A percentile compares a stretch with the other conserved stretches of the same genome.
Conservation (phyloP, 805 yeast genomes). For the Candida nonsorbophila region DNA sequence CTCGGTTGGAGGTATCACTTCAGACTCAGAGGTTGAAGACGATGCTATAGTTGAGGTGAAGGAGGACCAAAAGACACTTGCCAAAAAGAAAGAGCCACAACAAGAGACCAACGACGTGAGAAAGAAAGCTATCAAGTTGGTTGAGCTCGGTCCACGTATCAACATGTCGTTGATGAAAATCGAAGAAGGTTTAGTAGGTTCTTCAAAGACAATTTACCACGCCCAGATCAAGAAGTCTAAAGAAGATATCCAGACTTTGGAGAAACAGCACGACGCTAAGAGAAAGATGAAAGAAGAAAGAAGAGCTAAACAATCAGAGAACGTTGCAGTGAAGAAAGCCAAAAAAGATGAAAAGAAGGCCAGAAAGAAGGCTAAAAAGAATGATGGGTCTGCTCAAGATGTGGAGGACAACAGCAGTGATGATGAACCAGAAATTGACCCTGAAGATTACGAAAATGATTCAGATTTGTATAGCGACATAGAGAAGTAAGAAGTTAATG, state of each 20-base stretch:
- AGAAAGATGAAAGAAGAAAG: constrained; percentile 63
- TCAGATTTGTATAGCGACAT: constrained; percentile 42
- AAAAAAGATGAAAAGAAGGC: constrained; percentile 69
- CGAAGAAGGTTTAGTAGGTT: constrained; percentile 81
- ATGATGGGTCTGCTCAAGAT: constrained; percentile 18
- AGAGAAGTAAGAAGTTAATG: constrained; percentile 10
- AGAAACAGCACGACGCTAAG: constrained; percentile 59
- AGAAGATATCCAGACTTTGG: constrained; percentile 56
- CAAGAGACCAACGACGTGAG: constrained; percentile 22
- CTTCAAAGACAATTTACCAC: constrained; percentile 86
- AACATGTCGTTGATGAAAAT: constrained; percentile 72
- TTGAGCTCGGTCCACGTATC: constrained; percentile 91
- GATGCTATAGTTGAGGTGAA: constrained; percentile 70
- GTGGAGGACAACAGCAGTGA: constrained; percentile 16
- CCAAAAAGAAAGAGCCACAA: constrained; percentile 12
- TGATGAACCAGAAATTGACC: constrained; percentile 30
- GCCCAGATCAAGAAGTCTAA: constrained; percentile 59
- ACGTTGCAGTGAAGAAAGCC: constrained; percentile 69
- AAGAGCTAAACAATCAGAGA: constrained; percentile 71
- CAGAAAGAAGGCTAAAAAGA: constrained; percentile 54
- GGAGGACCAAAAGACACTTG: constrained; percentile 14
- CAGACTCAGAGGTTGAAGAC: constrained; percentile 92
- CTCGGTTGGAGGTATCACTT: constrained; percentile 73
- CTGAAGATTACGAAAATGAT: constrained; percentile 46
- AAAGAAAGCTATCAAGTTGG: constrained; percentile 84